Percentiles rank a stretch among this genome's conserved stretches.
Conservation (phyloP, 345 rosid species). For the Durio zibethinus region DNA sequence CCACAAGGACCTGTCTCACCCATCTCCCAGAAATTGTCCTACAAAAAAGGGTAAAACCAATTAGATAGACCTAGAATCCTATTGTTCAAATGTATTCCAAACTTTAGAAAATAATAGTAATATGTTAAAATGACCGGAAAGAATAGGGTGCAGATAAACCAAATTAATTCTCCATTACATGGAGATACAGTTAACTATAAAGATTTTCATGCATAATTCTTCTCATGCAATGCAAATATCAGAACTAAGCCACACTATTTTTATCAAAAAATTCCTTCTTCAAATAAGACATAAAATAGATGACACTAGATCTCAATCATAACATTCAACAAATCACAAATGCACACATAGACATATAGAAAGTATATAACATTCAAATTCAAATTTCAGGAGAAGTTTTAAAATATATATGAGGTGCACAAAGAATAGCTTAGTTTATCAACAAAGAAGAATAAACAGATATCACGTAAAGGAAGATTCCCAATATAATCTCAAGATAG, state of each 20-base stretch:
- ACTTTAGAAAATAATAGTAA: not conserved
- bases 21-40: slow-evolving; percentile 99
- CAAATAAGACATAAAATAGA: not conserved
- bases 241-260: not conserved
- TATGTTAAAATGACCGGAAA: not conserved
- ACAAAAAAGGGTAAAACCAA: slow-evolving; percentile 14
- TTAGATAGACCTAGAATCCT: not conserved
- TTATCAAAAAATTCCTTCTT: not conserved
- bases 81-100: not conserved
- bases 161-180: not conserved
- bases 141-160: not conserved
- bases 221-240: not conserved
- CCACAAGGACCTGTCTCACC: slow-evolving; percentile 99
- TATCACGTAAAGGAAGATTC: not conserved
- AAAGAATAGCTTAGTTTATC: not conserved
- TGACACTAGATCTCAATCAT: not conserved
- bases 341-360: not conserved
- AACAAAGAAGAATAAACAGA: not conserved
- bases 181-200: not conserved
- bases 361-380: not conserved
- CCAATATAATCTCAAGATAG: not conserved
- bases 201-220: not conserved
- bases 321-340: not conserved
- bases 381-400: not conserved
- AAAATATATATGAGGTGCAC: not conserved